phyloP scores from a whole-genome alignment of 148 eudicot species.

The Fagopyrum tataricum region DNA sequence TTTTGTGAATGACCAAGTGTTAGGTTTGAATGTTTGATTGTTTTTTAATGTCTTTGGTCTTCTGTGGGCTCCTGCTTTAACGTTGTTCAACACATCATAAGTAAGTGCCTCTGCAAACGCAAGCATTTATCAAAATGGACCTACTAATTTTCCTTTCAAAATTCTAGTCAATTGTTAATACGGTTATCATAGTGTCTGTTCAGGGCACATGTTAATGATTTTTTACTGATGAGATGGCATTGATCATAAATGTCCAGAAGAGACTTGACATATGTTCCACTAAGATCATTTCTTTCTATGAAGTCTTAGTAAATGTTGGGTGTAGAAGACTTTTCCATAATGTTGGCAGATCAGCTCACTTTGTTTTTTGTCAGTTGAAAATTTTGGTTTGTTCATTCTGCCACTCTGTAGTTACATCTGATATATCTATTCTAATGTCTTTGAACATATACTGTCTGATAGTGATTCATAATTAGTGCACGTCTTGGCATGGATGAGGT shows the following conservation, averaged over 20 bases:
- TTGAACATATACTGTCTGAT: not conserved
- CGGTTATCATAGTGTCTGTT: too few species aligned
- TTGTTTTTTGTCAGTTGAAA: not conserved
- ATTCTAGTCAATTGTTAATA: too few species aligned
- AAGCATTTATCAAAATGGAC: too few species aligned
- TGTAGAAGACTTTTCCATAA: not conserved
- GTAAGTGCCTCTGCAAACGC: too few species aligned
- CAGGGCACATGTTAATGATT: too few species aligned
- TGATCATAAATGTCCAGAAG: not conserved
- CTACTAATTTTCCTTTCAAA: too few species aligned
- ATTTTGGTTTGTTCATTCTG: not conserved
- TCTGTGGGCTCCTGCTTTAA: too few species aligned
- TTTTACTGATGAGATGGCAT: too few species aligned
- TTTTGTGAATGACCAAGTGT: too few species aligned
- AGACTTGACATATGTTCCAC: not conserved
- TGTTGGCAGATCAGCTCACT: not conserved
- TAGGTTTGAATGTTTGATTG: too few species aligned
- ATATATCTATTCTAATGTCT: not conserved
- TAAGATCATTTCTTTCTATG: not conserved
- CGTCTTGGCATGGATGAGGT: slow-evolving; percentile 54
- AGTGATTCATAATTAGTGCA: not conserved
- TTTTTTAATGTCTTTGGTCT: too few species aligned
- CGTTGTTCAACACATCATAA: too few species aligned
- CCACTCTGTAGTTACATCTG: not conserved
- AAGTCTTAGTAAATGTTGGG: not conserved